These are phyloP conservation scores for Teratosphaeria pseudoeucalypti DNA, from an alignment of 2,329 filamentous ascomycete genomes.

Conservation along the genomic window DNA sequence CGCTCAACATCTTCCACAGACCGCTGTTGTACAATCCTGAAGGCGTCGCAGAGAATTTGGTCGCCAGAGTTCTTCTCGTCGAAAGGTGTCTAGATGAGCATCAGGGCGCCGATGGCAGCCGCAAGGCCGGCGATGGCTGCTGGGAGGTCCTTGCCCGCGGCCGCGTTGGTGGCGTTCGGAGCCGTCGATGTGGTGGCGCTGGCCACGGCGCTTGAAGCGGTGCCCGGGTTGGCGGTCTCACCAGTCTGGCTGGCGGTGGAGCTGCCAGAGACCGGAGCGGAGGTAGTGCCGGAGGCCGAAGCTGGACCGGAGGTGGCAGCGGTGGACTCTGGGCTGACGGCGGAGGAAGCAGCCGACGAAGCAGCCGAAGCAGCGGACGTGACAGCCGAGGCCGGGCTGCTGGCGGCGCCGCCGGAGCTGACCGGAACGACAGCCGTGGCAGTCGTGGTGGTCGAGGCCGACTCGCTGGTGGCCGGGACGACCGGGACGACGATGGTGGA, in stretches of 20 bases:
- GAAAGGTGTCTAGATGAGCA: slow-evolving; percentile 1
- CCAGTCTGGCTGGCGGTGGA: neutral
- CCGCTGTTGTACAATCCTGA: neutral
- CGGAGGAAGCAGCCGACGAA: neutral
- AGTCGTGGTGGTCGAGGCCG: slow-evolving; percentile 5
- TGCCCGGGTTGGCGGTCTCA: slow-evolving; percentile 1
- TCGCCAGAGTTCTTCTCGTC: neutral
- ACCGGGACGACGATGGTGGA: slow-evolving; percentile 5
- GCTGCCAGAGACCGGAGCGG: slow-evolving; percentile 1
- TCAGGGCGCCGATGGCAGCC: slow-evolving; percentile 4
- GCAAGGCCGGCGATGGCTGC: slow-evolving; percentile 9
- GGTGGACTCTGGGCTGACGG: slow-evolving; percentile 1
- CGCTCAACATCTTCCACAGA: neutral
- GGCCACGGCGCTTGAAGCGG: neutral
- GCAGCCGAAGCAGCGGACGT: slow-evolving; percentile 4
- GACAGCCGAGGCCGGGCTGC: slow-evolving; percentile 7
- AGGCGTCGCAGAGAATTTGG: slow-evolving; percentile 1
- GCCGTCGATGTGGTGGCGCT: slow-evolving; percentile 5
- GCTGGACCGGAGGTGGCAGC: neutral
- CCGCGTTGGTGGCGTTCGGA: slow-evolving; percentile 9
- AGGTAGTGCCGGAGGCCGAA: slow-evolving; percentile 1
- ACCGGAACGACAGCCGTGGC: slow-evolving; percentile 4
- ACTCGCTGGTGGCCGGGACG: slow-evolving; percentile 4
- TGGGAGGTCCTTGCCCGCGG: slow-evolving; percentile 5
- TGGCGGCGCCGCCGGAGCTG: slow-evolving; percentile 3